phyloP scores from a whole-genome alignment of 768 basidiomycete genomes.

The Pisolithus sp. region DNA sequence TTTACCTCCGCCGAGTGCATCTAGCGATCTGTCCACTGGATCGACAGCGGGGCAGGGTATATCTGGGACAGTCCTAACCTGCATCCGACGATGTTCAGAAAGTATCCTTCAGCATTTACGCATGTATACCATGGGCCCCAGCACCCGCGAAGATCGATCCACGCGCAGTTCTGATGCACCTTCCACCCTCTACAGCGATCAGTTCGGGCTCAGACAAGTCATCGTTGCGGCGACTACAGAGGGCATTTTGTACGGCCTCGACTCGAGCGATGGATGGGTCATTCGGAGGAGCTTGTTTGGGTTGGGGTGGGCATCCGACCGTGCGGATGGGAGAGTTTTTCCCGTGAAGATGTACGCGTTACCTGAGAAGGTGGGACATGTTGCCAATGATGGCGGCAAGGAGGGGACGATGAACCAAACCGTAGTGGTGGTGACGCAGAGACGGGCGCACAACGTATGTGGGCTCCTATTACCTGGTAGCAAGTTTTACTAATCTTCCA shows the following conservation, averaged over 20 bases:
- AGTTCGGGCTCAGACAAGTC: conserved; percentile 84
- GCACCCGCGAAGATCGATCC: conserved; percentile 12
- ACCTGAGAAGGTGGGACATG: conserved; percentile 15
- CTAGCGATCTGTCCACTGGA: no score
- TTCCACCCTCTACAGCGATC: conserved; percentile 51
- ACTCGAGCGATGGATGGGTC: conserved; percentile 69
- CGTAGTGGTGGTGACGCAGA: conserved; percentile 56
- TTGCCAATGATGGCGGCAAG: conserved; percentile 14
- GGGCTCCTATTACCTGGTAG: not conserved
- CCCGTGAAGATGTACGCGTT: conserved; percentile 59
- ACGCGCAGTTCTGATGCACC: conserved; percentile 19
- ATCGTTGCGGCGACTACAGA: conserved; percentile 63
- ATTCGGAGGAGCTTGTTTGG: conserved; percentile 79
- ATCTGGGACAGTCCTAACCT: not conserved
- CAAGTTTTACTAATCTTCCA: conserved; percentile 23
- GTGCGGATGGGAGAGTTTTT: conserved; percentile 46
- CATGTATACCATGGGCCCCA: conserved; percentile 17
- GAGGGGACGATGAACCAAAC: conserved; percentile 43
- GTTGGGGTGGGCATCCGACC: conserved; percentile 55
- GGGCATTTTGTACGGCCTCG: conserved; percentile 78
- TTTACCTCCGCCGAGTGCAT: conserved; percentile 50
- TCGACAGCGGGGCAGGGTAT: not conserved
- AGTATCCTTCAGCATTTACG: conserved; percentile 21
- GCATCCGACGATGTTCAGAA: not conserved
- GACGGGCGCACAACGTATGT: conserved; percentile 57